phyloP scores from a whole-genome alignment of 2,329 filamentous ascomycete species.

The Colletotrichum nymphaeae region DNA sequence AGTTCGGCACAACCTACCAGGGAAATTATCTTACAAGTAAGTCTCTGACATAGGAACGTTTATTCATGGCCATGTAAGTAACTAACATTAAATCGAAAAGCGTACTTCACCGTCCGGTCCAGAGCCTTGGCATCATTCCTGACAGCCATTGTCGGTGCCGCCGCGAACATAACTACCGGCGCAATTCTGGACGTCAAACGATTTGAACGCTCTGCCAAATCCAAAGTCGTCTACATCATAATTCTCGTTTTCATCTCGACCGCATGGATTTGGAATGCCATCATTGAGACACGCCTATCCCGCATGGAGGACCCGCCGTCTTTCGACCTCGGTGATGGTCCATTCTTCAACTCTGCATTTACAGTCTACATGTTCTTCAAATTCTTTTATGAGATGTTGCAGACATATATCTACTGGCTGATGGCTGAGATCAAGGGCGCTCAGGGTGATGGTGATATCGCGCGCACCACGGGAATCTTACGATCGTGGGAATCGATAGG shows the following conservation, averaged over 20 bases:
- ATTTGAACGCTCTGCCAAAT: slow-evolving; percentile 14
- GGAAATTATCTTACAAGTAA: slow-evolving; percentile 28
- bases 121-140: slow-evolving; percentile 22
- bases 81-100: neutral
- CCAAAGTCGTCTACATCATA: slow-evolving; percentile 24
- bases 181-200: slow-evolving; percentile 15
- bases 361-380: slow-evolving; percentile 33
- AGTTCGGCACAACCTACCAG: slow-evolving; percentile 30
- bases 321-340: slow-evolving; percentile 22
- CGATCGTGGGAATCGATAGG: slow-evolving; percentile 28
- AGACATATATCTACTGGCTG: slow-evolving; percentile 33
- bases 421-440: slow-evolving; percentile 32
- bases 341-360: slow-evolving; percentile 25
- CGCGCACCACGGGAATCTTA: slow-evolving; percentile 26
- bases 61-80: too few species aligned
- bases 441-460: slow-evolving; percentile 24
- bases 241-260: slow-evolving; percentile 21
- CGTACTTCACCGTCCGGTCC: slow-evolving; percentile 31
- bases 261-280: slow-evolving; percentile 27
- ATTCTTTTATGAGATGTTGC: slow-evolving; percentile 29
- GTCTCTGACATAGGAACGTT: neutral
- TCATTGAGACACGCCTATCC: slow-evolving; percentile 25
- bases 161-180: slow-evolving; percentile 22
- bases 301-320: slow-evolving; percentile 15
- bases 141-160: slow-evolving; percentile 24